Percentiles rank a stretch among this genome's conserved stretches.
Evolutionary conservation across 805 yeast genomes (phyloP).

Genomic region (Starmerella gropengiesseri): DNA sequence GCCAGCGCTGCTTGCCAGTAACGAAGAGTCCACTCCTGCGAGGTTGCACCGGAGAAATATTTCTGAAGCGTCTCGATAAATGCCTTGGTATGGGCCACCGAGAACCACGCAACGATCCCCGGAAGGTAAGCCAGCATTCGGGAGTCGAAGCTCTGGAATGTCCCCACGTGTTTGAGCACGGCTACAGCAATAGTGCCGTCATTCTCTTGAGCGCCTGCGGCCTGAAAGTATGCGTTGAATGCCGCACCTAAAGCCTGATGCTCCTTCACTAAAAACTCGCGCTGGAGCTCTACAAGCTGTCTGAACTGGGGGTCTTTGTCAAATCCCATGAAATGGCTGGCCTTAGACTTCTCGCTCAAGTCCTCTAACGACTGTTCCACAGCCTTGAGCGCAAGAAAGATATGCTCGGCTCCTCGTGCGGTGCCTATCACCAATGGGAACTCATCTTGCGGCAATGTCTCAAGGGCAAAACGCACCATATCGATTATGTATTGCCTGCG

Average conservation of each 20-base stretch:
- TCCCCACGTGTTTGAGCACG: slow-evolving; percentile 38
- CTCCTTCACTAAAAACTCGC: slow-evolving; percentile 50
- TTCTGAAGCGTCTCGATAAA: slow-evolving; percentile 12
- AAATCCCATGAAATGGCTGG: slow-evolving; percentile 42
- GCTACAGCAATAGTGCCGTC: slow-evolving; percentile 32
- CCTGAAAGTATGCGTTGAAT: slow-evolving; percentile 35
- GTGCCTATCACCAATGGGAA: slow-evolving; percentile 1
- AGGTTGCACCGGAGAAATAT: slow-evolving; percentile 1
- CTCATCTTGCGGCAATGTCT: slow-evolving; percentile 10
- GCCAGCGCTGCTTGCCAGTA: slow-evolving; percentile 26
- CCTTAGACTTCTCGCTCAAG: slow-evolving; percentile 41
- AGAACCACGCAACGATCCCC: slow-evolving; percentile 34
- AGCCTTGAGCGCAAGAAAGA: slow-evolving; percentile 45
- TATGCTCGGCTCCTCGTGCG: slow-evolving; percentile 31
- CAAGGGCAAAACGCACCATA: slow-evolving; percentile 17
- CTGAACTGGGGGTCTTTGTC: slow-evolving; percentile 36
- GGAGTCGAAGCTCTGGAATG: slow-evolving; percentile 49
- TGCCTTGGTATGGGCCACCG: slow-evolving; percentile 5
- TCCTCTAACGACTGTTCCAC: slow-evolving; percentile 48
- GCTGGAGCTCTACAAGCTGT: slow-evolving; percentile 44
- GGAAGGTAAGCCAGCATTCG: slow-evolving; percentile 48
- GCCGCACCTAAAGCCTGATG: slow-evolving; percentile 67
- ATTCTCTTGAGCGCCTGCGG: not conserved
- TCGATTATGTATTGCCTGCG: slow-evolving; percentile 68
- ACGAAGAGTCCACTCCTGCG: slow-evolving; percentile 23